A percentile compares a stretch with the other conserved stretches of the same genome.
These are phyloP conservation scores for Clavaria fumosa DNA, from an alignment of 768 basidiomycete species.

Conservation along the genomic window DNA sequence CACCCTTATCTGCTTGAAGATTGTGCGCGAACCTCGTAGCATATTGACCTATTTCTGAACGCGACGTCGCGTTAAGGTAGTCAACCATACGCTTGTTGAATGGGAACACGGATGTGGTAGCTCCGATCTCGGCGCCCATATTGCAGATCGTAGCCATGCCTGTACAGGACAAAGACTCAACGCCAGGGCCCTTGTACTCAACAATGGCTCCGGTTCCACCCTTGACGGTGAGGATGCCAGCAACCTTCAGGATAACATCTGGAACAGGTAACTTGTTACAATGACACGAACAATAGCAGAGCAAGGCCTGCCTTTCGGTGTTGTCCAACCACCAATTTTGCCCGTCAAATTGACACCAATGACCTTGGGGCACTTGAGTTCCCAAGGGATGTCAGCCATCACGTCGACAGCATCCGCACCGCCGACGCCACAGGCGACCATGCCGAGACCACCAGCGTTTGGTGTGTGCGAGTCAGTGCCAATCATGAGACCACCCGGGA, in stretches of 20 bases:
- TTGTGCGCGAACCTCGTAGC: constrained; percentile 84
- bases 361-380: constrained; percentile 98
- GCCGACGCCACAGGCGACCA: constrained; percentile 98
- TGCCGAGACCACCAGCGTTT: constrained; percentile 97
- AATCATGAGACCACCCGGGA: constrained; percentile 99
- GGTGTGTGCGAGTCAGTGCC: constrained; percentile 99
- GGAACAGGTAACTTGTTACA: constrained; percentile 7
- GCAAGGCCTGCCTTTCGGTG: constrained; percentile 65
- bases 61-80: constrained; percentile 93
- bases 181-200: constrained; percentile 90
- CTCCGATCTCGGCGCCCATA: constrained; percentile 99
- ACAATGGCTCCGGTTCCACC: constrained; percentile 98
- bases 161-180: constrained; percentile 91
- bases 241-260: constrained; percentile 99
- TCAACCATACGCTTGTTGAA: constrained; percentile 90
- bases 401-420: constrained; percentile 99
- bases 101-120: constrained; percentile 97
- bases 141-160: constrained; percentile 99
- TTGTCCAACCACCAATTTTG: constrained; percentile 92
- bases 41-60: constrained; percentile 74
- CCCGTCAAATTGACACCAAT: constrained; percentile 96
- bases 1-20: constrained; percentile 71
- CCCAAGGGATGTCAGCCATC: constrained; percentile 97
- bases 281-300: not conserved
- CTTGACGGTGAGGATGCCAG: constrained; percentile 97